Conservation (phyloP, 192 early-diverging fungal genomes). For the Backusella morwellensis region DNA sequence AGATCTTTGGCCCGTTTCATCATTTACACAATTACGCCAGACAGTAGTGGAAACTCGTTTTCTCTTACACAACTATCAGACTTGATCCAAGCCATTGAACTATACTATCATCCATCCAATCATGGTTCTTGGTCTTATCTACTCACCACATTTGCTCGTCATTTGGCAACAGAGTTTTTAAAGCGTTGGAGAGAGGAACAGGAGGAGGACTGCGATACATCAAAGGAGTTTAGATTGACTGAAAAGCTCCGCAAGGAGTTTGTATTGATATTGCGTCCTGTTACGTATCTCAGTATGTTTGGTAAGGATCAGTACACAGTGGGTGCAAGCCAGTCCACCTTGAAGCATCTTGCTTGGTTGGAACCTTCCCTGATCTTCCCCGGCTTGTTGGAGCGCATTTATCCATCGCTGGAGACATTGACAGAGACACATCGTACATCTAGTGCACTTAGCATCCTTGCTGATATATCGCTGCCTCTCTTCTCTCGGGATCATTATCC, state of each 20-base stretch:
- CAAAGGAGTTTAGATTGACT: slow-evolving; percentile 56
- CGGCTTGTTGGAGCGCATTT: slow-evolving; percentile 79
- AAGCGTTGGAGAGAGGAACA: slow-evolving; percentile 61
- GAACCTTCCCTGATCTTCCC: slow-evolving; percentile 79
- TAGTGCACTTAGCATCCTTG: slow-evolving; percentile 75
- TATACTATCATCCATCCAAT: slow-evolving; percentile 93
- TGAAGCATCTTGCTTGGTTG: slow-evolving; percentile 75
- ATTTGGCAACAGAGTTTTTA: slow-evolving; percentile 66
- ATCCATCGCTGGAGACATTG: slow-evolving; percentile 81
- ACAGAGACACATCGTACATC: slow-evolving; percentile 91
- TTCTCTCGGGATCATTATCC: slow-evolving; percentile 76
- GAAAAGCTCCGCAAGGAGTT: slow-evolving; percentile 52
- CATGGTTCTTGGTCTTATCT: slow-evolving; percentile 78
- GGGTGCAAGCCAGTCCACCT: slow-evolving; percentile 52
- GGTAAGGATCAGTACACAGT: slow-evolving; percentile 70
- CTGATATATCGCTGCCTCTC: slow-evolving; percentile 67
- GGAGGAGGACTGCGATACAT: slow-evolving; percentile 59
- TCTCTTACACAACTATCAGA: slow-evolving; percentile 64
- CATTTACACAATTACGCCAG: slow-evolving; percentile 73
- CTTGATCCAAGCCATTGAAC: slow-evolving; percentile 84
- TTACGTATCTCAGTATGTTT: slow-evolving; percentile 68
- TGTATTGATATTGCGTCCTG: slow-evolving; percentile 60
- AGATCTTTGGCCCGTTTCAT: slow-evolving; percentile 75
- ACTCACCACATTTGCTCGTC: slow-evolving; percentile 70
- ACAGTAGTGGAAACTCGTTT: slow-evolving; percentile 18